phyloP scores from a whole-genome alignment of 371 early-diverging fungal genomes.

The Mucor plumbeus region DNA sequence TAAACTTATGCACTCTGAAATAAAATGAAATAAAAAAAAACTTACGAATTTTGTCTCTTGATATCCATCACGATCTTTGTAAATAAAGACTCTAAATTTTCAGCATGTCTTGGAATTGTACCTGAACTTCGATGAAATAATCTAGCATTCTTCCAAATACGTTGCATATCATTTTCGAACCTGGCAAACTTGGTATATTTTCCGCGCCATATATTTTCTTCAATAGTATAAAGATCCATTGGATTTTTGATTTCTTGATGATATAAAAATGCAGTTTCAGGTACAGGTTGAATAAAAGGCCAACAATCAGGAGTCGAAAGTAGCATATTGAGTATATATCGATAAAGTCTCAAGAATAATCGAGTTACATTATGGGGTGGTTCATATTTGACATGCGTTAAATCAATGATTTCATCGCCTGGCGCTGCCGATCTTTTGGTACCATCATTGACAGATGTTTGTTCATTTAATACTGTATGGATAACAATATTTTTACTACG shows the following conservation, averaged over 20 bases:
- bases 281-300: conserved; percentile 55
- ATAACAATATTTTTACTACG: conserved; percentile 45
- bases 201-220: conserved; percentile 47
- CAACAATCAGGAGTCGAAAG: conserved; percentile 52
- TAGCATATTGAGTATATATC: conserved; percentile 51
- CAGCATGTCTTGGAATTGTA: conserved; percentile 47
- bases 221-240: conserved; percentile 52
- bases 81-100: conserved; percentile 42
- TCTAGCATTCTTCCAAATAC: conserved; percentile 53
- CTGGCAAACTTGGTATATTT: conserved; percentile 49
- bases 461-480: conserved; percentile 31
- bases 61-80: conserved; percentile 41
- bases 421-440: neutral
- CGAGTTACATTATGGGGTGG: conserved; percentile 45
- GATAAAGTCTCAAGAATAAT: conserved; percentile 47
- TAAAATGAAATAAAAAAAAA: neutral
- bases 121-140: conserved; percentile 43
- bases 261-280: conserved; percentile 39
- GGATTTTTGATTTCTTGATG: conserved; percentile 45
- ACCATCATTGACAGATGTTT: neutral
- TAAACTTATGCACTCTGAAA: too few relatives aligned
- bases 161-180: conserved; percentile 50
- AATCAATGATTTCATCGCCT: conserved; percentile 24
- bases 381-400: conserved; percentile 38
- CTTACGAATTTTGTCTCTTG: conserved; percentile 41